Evolutionary conservation across 2,329 filamentous ascomycete species (phyloP).

Genomic region (Arthroderma sp.): DNA sequence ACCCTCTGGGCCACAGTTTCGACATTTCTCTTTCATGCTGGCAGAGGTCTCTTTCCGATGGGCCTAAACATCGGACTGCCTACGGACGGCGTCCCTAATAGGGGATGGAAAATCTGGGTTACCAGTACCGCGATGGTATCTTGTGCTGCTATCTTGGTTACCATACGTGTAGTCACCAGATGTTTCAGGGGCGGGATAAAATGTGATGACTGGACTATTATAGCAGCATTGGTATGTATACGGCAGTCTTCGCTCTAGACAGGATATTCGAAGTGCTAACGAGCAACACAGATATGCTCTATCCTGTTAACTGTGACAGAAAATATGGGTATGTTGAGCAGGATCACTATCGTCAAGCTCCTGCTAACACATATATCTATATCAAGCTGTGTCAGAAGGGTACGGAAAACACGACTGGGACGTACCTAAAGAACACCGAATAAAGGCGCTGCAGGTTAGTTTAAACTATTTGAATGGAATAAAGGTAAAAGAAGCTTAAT

Average conservation of each 20-base stretch:
- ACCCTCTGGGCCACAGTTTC: too few relatives aligned
- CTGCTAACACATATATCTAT: neutral
- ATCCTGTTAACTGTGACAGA: conserved; percentile 16
- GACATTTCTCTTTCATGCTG: neutral
- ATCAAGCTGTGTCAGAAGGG: conserved; percentile 21
- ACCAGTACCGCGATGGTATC: conserved; percentile 17
- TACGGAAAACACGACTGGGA: conserved; percentile 19
- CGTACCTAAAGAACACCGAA: conserved; percentile 13
- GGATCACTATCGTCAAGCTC: neutral
- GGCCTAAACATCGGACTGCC: conserved; percentile 8
- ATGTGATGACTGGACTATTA: conserved; percentile 19
- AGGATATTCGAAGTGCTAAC: neutral
- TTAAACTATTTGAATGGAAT: neutral
- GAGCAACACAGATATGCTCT: conserved; percentile 9
- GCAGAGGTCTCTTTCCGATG: conserved; percentile 1
- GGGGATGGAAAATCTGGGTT: conserved; percentile 18
- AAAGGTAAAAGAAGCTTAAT: neutral
- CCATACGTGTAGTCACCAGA: conserved; percentile 14
- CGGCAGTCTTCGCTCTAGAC: neutral
- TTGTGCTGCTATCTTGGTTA: conserved; percentile 16
- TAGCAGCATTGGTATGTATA: conserved; percentile 15
- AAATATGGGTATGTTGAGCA: neutral
- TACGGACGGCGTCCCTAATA: conserved; percentile 14
- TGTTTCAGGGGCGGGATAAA: conserved; percentile 14
- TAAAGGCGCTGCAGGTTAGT: conserved; percentile 20